Evolutionary conservation across 2,329 filamentous ascomycete species (phyloP), one percentile per base, ranked within the genome.

Genomic region (Trichoderma pleuroti): DNA sequence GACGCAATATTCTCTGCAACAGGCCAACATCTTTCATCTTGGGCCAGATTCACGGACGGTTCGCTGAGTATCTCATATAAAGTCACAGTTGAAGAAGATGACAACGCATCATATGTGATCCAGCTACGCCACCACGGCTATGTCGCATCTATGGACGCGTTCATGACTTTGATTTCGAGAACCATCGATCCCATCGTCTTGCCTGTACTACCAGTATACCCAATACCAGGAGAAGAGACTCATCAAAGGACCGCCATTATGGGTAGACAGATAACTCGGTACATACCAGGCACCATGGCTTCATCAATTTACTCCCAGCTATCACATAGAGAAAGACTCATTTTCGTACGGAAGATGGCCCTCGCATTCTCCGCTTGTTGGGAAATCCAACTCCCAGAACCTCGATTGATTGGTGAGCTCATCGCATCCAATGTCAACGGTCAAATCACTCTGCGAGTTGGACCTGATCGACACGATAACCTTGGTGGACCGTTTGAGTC

Each of bases 241-340:
- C 39, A 46, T 46, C 18, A 46, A n/a, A n/a, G 4, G 2, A 5
- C 18, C 4, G 2, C 39, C 1, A 8, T 16, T 10, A n/a, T 46
- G 39, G 39, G 39, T 11, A 46, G 18, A 11, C 39, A 46, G 18
- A 46, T 46, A 46, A 11, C 39, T 46, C 39, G 9, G 9, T 46
- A n/a, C 2, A 46, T 46, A 11, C 39, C 39, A n/a, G 39, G 39
- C 12, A 16, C 8, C 36, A 42, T 42, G 39, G 39, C 2, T 42
- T 42, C 2, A 42, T 3, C 16, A 6, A 42, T 42, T n/a, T 46
- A 46, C 39, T 0, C 39, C 9, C 0, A 1, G 1, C 0, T n/a
- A 2, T 46, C 39, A 1, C 39, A 46, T 46, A 1, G n/a, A 46
- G 39, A 46, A 46, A 46, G 39, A 11, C 39, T 46, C 18, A n/a